Conservation (phyloP, 2,329 filamentous ascomycete genomes). For the Aspergillus calidoustus region DNA sequence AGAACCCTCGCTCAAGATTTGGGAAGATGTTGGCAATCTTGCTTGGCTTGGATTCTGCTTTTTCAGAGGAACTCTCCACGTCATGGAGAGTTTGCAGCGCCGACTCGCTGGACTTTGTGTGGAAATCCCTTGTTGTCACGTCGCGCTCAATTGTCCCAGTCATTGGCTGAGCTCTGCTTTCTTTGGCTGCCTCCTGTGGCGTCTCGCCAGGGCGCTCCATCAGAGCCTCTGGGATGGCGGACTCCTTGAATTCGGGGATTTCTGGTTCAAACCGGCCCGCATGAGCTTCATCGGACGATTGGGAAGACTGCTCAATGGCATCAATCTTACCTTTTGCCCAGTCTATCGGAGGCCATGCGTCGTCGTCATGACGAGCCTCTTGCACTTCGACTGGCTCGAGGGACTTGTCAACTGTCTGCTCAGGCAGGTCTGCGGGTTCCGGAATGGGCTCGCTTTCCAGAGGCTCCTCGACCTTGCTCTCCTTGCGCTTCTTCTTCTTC, state of each 20-base stretch:
- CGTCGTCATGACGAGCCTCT: conserved; percentile 30
- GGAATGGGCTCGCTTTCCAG: conserved; percentile 3
- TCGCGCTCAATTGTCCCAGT: conserved; percentile 3
- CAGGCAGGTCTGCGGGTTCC: conserved; percentile 1
- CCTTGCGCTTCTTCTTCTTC: conserved; percentile 37
- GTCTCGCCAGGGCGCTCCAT: conserved; percentile 18
- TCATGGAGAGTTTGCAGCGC: conserved; percentile 19
- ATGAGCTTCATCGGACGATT: conserved; percentile 30
- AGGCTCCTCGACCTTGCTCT: conserved; percentile 11
- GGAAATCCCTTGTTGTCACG: not conserved
- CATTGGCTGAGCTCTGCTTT: conserved; percentile 2
- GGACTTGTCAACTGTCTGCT: conserved; percentile 1
- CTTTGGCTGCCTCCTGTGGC: conserved; percentile 20
- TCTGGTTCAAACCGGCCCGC: conserved; percentile 26
- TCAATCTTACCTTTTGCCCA: conserved; percentile 38
- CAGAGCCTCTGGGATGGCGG: conserved; percentile 32
- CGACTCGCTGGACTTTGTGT: not conserved
- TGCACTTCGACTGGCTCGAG: not conserved
- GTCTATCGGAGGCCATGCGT: conserved; percentile 44
- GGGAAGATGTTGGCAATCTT: conserved; percentile 43
- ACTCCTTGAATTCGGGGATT: conserved; percentile 36
- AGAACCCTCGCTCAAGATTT: conserved; percentile 39
- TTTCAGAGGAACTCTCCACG: conserved; percentile 14
- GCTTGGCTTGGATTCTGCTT: conserved; percentile 27
- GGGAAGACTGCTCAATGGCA: conserved; percentile 28